Percentiles rank a stretch among this genome's conserved stretches.
phyloP scores from a whole-genome alignment of 441 rosid species.

The Jatropha podagrica region DNA sequence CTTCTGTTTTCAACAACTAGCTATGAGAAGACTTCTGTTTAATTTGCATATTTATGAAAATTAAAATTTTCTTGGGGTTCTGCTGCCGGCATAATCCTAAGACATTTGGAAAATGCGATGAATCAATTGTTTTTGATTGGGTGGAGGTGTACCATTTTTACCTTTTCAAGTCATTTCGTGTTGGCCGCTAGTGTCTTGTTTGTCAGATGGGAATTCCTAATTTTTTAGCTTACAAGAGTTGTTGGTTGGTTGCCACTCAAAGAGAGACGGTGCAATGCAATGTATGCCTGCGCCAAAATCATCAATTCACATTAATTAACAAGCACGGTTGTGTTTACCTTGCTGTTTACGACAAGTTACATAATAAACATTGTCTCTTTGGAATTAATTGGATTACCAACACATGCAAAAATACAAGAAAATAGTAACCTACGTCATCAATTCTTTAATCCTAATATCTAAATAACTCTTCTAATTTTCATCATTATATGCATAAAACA shows the following conservation, averaged over 20 bases:
- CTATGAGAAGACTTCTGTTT: too few relatives aligned
- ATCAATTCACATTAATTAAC: too few relatives aligned
- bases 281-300: neutral
- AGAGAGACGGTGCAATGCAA: neutral
- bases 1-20: too few relatives aligned
- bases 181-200: neutral
- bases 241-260: neutral
- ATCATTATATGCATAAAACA: too few relatives aligned
- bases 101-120: too few relatives aligned
- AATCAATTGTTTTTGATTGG: too few relatives aligned
- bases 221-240: neutral
- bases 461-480: too few relatives aligned
- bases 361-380: neutral
- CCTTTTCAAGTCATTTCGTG: neutral
- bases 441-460: too few relatives aligned
- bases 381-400: neutral
- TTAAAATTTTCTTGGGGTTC: too few relatives aligned
- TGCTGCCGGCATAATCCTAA: too few relatives aligned
- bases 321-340: neutral
- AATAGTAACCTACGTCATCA: neutral
- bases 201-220: neutral
- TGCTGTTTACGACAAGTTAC: conserved; percentile 12
- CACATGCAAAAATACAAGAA: neutral
- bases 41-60: too few relatives aligned
- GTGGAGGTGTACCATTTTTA: too few relatives aligned